Evolutionary conservation across 139 green algal genomes (phyloP), one percentile per base, ranked within the genome.

Genomic region (Chlamydomonas incerta): DNA sequence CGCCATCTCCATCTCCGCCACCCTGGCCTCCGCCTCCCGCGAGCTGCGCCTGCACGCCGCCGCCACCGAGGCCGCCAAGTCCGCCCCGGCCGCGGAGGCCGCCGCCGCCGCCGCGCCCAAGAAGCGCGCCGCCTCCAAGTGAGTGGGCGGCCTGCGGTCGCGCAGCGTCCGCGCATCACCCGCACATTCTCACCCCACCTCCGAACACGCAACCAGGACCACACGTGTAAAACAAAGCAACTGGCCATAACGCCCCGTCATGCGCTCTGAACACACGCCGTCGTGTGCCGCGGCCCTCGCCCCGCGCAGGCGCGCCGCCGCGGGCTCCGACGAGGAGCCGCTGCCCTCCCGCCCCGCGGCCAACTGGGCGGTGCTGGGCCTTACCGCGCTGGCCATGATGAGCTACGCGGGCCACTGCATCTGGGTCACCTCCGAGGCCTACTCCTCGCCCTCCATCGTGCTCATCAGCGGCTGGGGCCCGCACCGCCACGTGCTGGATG

Each of bases 401-500:
- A 52, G 29, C 26, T 92, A 92, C 86, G 41, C 79, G 14, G 17
- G 20, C 13, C 83, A 79, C 60, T 87, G 50, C 80, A 75, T 81
- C 34, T 90, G 87, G 87, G 87, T 88, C 17, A 90, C 87, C 46
- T 76, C n/a, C 31, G 87, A 90, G 82, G 87, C 87, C 81, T 90
- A 90, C 87, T 87, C 74, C 69, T 87, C 75, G 24, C 87, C 87
- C 69, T 88, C 81, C 81, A 90, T 90, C 46, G 87, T 90, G 81
- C 87, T 90, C 60, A 88, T 90, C 74, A 75, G 46, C 46, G 87
- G 87, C 62, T 70, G 35, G 31, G 87, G 87, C 2, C 69, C 87
- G 15, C 46, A 86, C 87, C 81, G 87, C 58, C 35, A 94, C 66
- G 88, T 95, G 74, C 96, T 98, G 92, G 95, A 98, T 82, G 95